Evolutionary conservation across 2,329 filamentous ascomycete species (phyloP), one percentile per base, ranked within the genome.

Genomic region (Chalaropsis ovoidea): DNA sequence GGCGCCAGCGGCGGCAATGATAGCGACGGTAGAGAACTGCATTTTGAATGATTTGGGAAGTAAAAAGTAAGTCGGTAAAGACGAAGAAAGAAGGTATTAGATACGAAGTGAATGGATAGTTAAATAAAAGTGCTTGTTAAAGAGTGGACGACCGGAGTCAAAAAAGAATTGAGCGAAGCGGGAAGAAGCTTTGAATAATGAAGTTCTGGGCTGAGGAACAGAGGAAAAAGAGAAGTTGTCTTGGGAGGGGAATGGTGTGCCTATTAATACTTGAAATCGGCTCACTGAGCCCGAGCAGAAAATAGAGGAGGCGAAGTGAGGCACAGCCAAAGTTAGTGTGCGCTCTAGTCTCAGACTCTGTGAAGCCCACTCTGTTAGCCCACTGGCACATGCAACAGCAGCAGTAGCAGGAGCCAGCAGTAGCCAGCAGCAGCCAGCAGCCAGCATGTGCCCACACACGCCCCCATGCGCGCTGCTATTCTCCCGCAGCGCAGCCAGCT

Each of bases 121-220:
- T 66, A 68, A 73, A 73, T 67, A 71, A 72, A 71, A 73, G 73
- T 75, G 70, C 69, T 71, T 67, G 69, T 73, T 72, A 80, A 81
- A 79, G 80, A 82, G 76, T 81, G 80, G 80, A 82, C 80, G 80
- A 82, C 80, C 79, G 78, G 80, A 77, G 79, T 81, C 79, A 81
- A 76, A 70, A 68, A 39, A 39, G 67, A 65, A 60, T 61, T 61
- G 76, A 64, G 73, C 75, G 75, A 73, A 72, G 72, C 73, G 69
- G 70, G 27, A 69, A 69, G 72, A 71, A 74, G 74, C 72, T 72
- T 73, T 70, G 73, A 71, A 70, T 71, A 69, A 72, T 74, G 76
- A 76, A 76, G 78, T 74, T 72, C 75, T 74, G 74, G 74, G 78
- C 77, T 80, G 77, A 71, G 69, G 75, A 75, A 69, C 68, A 69